Conservation (phyloP, 2,329 filamentous ascomycete genomes). For the Aspergillus japonicus region DNA sequence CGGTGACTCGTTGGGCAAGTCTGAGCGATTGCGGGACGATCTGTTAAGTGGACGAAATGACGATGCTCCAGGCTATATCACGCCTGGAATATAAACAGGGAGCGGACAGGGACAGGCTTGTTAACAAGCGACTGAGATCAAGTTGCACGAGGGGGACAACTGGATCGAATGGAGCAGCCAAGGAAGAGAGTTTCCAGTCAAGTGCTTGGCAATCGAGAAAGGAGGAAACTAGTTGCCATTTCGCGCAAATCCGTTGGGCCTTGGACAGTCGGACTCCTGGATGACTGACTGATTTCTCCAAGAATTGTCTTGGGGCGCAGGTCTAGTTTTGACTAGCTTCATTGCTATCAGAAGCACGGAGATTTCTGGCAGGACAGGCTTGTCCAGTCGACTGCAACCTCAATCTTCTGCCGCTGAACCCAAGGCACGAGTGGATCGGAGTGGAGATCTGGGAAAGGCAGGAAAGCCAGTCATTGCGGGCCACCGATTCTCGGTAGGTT, state of each 20-base stretch:
- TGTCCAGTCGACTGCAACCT: slow-evolving; percentile 2
- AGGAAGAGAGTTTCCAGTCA: slow-evolving; percentile 1
- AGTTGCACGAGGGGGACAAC: slow-evolving; percentile 10
- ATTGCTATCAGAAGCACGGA: neutral
- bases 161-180: slow-evolving; percentile 8
- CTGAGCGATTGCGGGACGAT: neutral
- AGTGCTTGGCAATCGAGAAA: slow-evolving; percentile 12
- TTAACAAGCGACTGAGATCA: slow-evolving; percentile 9
- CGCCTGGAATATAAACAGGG: neutral
- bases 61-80: neutral
- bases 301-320: neutral
- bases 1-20: neutral
- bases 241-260: slow-evolving; percentile 15
- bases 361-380: slow-evolving; percentile 3
- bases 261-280: neutral
- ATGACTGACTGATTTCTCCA: neutral
- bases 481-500: neutral
- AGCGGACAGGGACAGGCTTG: neutral
- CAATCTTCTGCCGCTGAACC: slow-evolving; percentile 4
- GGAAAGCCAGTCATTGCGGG: slow-evolving; percentile 4
- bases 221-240: slow-evolving; percentile 11
- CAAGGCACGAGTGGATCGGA: slow-evolving; percentile 3
- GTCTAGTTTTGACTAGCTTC: neutral
- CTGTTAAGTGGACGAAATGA: neutral
- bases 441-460: slow-evolving; percentile 1